Conservation (phyloP, 495 filamentous ascomycete species). For the Talaromyces wortmannii region DNA sequence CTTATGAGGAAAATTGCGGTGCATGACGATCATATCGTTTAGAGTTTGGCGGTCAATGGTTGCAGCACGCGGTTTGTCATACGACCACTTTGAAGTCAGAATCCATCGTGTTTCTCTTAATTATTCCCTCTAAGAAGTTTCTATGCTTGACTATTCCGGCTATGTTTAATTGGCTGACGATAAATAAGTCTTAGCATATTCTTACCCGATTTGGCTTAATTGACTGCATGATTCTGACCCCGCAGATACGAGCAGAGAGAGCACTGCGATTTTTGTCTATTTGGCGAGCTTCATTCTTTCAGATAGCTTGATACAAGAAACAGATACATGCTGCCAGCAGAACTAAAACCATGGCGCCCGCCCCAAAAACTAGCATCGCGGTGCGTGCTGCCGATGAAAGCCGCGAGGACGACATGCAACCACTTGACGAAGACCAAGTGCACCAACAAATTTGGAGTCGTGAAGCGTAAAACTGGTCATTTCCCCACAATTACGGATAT, state of each 20-base stretch:
- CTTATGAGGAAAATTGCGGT: too few relatives aligned
- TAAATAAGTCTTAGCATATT: background rate
- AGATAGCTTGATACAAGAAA: background rate
- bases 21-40: too few relatives aligned
- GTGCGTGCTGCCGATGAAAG: background rate
- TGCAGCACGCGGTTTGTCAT: too few relatives aligned
- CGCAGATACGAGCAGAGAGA: background rate
- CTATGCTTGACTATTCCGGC: too few relatives aligned
- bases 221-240: background rate
- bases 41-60: too few relatives aligned
- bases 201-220: background rate
- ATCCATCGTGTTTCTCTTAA: too few relatives aligned
- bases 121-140: too few relatives aligned
- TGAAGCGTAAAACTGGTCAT: background rate
- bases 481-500: background rate
- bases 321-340: background rate
- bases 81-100: too few relatives aligned
- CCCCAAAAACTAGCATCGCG: background rate
- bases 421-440: background rate
- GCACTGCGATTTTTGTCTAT: too few relatives aligned
- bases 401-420: background rate
- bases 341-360: background rate
- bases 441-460: background rate
- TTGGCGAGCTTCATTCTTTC: too few relatives aligned
- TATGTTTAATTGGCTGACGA: too few relatives aligned